Conservation (phyloP, 164 flowering plant genomes). For the Saururus chinensis region DNA sequence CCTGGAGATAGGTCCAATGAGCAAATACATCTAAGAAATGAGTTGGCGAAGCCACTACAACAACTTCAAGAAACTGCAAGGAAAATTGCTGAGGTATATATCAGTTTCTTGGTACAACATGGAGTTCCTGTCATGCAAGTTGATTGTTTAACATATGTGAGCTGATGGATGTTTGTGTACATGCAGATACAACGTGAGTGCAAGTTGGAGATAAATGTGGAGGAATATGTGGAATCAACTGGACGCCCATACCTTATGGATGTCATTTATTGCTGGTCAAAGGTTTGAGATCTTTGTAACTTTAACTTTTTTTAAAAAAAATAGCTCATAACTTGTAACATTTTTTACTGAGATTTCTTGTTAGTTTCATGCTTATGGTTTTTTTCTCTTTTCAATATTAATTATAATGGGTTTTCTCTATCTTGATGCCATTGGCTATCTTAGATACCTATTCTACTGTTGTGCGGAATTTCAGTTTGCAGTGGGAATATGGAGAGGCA, state of each 20-base stretch:
- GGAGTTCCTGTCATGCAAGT: not conserved
- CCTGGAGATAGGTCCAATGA: constrained; percentile 88
- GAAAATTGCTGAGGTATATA: constrained; percentile 81
- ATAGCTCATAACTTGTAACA: not conserved
- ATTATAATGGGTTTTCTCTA: not conserved
- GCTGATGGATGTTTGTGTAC: not conserved
- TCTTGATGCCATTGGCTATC: not conserved
- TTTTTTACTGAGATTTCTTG: not conserved
- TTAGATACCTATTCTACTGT: no score
- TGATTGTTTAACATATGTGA: not conserved
- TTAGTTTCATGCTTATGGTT: not conserved
- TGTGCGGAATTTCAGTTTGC: no score
- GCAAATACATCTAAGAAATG: constrained; percentile 80
- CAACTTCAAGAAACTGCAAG: constrained; percentile 97
- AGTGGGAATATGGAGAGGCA: no score
- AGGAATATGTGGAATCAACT: constrained; percentile 90
- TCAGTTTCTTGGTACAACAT: not conserved
- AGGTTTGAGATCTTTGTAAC: constrained; percentile 33
- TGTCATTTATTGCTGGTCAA: constrained; percentile 96
- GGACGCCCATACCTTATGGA: constrained; percentile 93
- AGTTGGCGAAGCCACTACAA: constrained; percentile 84
- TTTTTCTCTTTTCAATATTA: not conserved
- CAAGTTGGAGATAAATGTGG: constrained; percentile 86
- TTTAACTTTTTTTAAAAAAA: not conserved
- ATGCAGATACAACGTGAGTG: constrained; percentile 93